phyloP scores from a whole-genome alignment of 164 flowering plant genomes.

The Houttuynia cordata region DNA sequence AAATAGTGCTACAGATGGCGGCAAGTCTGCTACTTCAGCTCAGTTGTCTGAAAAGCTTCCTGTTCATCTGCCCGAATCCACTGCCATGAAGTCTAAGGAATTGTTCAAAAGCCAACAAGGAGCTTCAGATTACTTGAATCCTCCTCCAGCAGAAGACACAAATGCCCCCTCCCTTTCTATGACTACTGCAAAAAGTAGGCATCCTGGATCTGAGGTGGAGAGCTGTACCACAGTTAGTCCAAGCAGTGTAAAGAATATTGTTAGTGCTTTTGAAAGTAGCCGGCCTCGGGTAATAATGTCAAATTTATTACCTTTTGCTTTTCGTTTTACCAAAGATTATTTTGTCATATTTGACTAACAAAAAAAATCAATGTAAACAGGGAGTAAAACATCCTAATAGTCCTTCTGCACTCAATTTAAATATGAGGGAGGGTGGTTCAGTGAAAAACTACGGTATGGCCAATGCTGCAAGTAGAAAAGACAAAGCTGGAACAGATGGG shows the following conservation, averaged over 20 bases:
- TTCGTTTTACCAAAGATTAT: slow-evolving; percentile 1
- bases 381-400: slow-evolving; percentile 16
- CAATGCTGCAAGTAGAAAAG: slow-evolving; percentile 14
- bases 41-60: not conserved
- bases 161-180: slow-evolving; percentile 5
- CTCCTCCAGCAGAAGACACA: slow-evolving; percentile 1
- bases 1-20: not conserved
- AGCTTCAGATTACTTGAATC: slow-evolving; percentile 4
- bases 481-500: slow-evolving; percentile 6
- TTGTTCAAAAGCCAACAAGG: not conserved
- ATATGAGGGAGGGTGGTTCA: not conserved
- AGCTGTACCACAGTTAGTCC: slow-evolving; percentile 21
- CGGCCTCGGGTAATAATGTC: slow-evolving; percentile 39
- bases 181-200: slow-evolving; percentile 8
- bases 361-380: slow-evolving; percentile 21
- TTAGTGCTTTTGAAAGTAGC: slow-evolving; percentile 55
- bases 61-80: not conserved
- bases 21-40: not conserved
- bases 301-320: not conserved
- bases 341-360: slow-evolving; percentile 5
- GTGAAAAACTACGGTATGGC: not conserved
- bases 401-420: not conserved
- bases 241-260: slow-evolving; percentile 55
- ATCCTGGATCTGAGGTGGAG: slow-evolving; percentile 16
- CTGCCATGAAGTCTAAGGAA: not conserved